Evolutionary conservation across 345 rosid species (phyloP).

Genomic region (Citrus maxima): DNA sequence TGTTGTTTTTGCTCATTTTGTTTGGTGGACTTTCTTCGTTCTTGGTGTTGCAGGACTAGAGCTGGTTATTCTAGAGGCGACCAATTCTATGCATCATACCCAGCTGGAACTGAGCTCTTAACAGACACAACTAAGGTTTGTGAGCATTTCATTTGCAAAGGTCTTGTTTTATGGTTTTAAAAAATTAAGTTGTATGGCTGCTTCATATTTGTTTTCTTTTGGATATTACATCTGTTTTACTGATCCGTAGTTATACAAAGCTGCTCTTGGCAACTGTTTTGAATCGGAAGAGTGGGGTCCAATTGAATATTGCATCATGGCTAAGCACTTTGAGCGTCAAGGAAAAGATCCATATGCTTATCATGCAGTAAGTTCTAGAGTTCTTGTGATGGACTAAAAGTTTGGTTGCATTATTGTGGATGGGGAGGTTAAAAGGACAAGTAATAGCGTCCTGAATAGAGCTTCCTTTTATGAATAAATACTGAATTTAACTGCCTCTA

Average conservation of each 20-base stretch:
- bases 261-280: slow-evolving; percentile 85
- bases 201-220: background rate
- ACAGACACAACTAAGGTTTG: slow-evolving; percentile 73
- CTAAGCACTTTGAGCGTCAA: slow-evolving; percentile 92
- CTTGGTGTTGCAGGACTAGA: slow-evolving; percentile 59
- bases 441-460: background rate
- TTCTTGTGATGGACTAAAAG: background rate
- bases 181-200: background rate
- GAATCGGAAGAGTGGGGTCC: slow-evolving; percentile 90
- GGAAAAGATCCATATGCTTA: slow-evolving; percentile 90
- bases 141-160: background rate
- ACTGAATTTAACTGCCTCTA: background rate
- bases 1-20: background rate
- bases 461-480: background rate
- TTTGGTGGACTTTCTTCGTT: background rate
- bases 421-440: background rate
- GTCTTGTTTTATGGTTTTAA: background rate
- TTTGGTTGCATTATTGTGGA: background rate
- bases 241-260: slow-evolving; percentile 64
- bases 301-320: slow-evolving; percentile 72
- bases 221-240: slow-evolving; percentile 12
- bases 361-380: slow-evolving; percentile 59
- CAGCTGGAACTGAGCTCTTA: slow-evolving; percentile 89
- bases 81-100: slow-evolving; percentile 89
- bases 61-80: slow-evolving; percentile 86